These are phyloP conservation scores for Fragaria vesca DNA, from an alignment of 306 rosid genomes.

Conservation along the genomic window DNA sequence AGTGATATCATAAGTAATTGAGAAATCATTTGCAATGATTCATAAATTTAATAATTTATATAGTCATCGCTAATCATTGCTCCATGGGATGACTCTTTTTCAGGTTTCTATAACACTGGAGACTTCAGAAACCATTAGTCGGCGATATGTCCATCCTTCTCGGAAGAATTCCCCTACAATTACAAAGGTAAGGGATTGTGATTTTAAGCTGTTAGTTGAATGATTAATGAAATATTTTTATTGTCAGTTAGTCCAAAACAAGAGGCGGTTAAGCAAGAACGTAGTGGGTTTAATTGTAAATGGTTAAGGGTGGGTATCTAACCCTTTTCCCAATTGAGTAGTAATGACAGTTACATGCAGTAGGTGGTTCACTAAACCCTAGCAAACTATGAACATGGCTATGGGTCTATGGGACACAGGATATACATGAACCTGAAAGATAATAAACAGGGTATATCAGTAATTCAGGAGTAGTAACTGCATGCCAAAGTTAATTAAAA, in stretches of 20 bases:
- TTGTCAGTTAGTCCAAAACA: background rate
- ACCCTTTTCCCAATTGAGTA: background rate
- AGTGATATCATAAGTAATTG: slow-evolving; percentile 28
- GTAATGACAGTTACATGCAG: background rate
- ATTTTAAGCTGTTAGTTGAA: background rate
- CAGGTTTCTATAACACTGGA: slow-evolving; percentile 85
- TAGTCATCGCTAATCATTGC: slow-evolving; percentile 21
- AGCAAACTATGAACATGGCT: background rate
- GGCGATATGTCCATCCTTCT: slow-evolving; percentile 80
- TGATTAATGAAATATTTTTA: background rate
- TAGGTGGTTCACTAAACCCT: background rate
- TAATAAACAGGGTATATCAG: background rate
- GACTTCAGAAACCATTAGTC: slow-evolving; percentile 86
- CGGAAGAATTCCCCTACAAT: slow-evolving; percentile 92
- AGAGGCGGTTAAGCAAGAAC: background rate
- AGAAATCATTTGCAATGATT: slow-evolving; percentile 19
- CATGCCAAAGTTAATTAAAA: background rate
- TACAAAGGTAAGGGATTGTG: slow-evolving; percentile 59
- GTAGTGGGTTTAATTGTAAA: background rate
- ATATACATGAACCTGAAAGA: background rate
- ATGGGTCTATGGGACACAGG: background rate
- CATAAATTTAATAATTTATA: background rate
- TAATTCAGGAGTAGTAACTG: background rate
- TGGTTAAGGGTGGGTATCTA: background rate
- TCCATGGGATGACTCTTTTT: slow-evolving; percentile 17